Conservation (phyloP, 371 early-diverging fungal species). For the Thermomucor indicae-seudaticae region DNA sequence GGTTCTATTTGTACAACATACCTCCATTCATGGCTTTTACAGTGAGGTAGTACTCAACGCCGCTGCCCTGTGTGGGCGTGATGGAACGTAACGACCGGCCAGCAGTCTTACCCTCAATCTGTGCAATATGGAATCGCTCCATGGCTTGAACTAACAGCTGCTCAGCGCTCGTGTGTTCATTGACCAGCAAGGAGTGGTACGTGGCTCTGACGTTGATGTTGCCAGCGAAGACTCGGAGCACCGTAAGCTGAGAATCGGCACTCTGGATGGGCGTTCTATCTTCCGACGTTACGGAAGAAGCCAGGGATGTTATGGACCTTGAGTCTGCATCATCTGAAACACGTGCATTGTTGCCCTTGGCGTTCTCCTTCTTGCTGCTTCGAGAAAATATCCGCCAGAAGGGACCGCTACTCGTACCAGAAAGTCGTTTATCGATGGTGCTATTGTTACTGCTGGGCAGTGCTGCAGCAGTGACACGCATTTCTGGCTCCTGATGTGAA, state of each 20-base stretch:
- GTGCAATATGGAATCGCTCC: constrained; percentile 51
- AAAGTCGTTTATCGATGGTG: neutral
- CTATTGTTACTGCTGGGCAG: neutral
- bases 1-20: constrained; percentile 10
- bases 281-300: constrained; percentile 4
- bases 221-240: constrained; percentile 54
- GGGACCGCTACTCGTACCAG: neutral
- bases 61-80: constrained; percentile 11
- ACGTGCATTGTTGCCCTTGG: constrained; percentile 14
- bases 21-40: constrained; percentile 63
- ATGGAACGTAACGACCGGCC: constrained; percentile 7
- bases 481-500: neutral
- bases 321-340: constrained; percentile 7
- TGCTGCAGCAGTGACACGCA: neutral
- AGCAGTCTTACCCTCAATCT: constrained; percentile 30
- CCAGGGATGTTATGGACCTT: constrained; percentile 7
- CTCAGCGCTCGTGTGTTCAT: constrained; percentile 52
- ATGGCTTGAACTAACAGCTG: constrained; percentile 52
- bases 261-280: neutral
- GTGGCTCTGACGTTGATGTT: constrained; percentile 57
- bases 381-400: neutral
- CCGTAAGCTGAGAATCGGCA: constrained; percentile 14
- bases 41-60: constrained; percentile 55
- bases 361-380: constrained; percentile 8
- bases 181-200: constrained; percentile 56